A percentile compares a stretch with the other conserved stretches of the same genome.
These are phyloP conservation scores for Solanum chacoense DNA, from an alignment of 305 asterid genomes.

Conservation along the genomic window DNA sequence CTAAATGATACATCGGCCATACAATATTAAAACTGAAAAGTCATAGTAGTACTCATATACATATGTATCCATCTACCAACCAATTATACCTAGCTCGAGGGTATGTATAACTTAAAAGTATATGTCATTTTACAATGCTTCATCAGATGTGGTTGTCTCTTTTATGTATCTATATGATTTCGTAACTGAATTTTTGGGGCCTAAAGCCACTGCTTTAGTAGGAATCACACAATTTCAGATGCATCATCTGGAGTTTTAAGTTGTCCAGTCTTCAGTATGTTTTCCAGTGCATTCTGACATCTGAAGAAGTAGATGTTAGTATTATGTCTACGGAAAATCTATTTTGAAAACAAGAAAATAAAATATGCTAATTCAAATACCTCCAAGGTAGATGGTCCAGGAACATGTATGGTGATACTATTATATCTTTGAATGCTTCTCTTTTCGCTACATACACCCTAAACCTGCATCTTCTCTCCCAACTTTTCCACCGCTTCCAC, in stretches of 20 bases:
- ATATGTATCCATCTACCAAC: neutral
- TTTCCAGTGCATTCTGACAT: slow-evolving; percentile 6
- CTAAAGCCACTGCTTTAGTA: neutral
- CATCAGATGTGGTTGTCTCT: neutral
- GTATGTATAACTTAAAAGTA: neutral
- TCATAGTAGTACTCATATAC: neutral
- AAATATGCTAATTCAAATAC: neutral
- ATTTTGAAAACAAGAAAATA: neutral
- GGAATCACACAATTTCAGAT: neutral
- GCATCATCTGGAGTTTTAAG: neutral
- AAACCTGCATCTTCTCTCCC: slow-evolving; percentile 1
- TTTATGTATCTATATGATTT: neutral
- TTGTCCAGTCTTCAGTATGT: neutral
- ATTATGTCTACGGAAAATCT: neutral
- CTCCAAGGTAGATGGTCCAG: slow-evolving; percentile 32
- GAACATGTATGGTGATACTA: slow-evolving; percentile 22
- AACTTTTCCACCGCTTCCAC: slow-evolving; percentile 15
- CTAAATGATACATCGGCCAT: neutral
- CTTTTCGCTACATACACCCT: slow-evolving; percentile 18
- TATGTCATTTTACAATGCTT: neutral
- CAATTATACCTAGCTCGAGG: neutral
- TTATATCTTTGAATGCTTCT: slow-evolving; percentile 18
- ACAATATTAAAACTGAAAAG: neutral
- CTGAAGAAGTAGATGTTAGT: neutral
- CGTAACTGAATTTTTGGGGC: neutral